Evolutionary conservation across 371 early-diverging fungal species (phyloP).

Genomic region (Nosema muscidifuracis): DNA sequence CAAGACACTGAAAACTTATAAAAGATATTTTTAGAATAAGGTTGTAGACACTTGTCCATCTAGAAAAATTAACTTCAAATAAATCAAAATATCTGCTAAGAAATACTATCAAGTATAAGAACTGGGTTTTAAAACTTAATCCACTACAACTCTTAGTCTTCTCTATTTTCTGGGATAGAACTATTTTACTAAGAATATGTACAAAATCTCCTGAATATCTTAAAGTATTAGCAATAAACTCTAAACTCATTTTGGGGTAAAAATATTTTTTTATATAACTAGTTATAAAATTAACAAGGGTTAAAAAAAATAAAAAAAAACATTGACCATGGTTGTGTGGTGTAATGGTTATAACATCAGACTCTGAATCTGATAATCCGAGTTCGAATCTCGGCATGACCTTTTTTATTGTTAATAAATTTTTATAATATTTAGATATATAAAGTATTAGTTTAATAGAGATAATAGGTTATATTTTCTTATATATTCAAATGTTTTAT

Average conservation of each 20-base stretch:
- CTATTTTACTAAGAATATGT: conserved; percentile 50
- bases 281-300: too few relatives aligned
- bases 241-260: conserved; percentile 9
- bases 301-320: too few relatives aligned
- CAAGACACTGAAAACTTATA: conserved; percentile 72
- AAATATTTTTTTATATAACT: too few relatives aligned
- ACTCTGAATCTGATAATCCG: conserved; percentile 53
- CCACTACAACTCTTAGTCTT: conserved; percentile 66
- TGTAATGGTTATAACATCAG: conserved; percentile 53
- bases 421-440: too few relatives aligned
- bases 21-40: conserved; percentile 86
- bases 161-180: conserved; percentile 57
- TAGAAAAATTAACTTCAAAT: conserved; percentile 64
- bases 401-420: conserved; percentile 28
- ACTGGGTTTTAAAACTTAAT: conserved; percentile 89
- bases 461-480: too few relatives aligned
- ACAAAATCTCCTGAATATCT: conserved; percentile 46
- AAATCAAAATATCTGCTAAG: conserved; percentile 87
- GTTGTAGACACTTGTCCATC: conserved; percentile 69
- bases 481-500: too few relatives aligned
- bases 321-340: conserved; percentile 45
- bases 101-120: conserved; percentile 83
- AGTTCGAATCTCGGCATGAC: conserved; percentile 54
- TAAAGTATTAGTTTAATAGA: too few relatives aligned
- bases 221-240: conserved; percentile 12